phyloP scores from a whole-genome alignment of 345 rosid species.

The Punica granatum region DNA sequence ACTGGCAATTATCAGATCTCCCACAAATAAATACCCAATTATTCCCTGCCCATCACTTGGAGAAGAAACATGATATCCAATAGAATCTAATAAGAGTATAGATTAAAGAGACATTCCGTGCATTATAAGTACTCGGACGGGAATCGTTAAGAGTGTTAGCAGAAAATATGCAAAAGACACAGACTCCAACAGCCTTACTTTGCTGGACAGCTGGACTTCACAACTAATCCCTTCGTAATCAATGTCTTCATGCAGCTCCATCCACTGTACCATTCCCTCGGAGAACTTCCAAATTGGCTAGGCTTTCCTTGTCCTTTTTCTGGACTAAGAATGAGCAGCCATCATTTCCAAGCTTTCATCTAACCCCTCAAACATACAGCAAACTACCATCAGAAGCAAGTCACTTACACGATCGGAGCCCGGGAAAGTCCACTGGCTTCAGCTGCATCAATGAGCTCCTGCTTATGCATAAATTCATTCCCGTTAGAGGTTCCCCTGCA shows the following conservation, averaged over 20 bases:
- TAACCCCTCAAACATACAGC: conserved; percentile 3
- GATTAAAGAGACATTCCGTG: not conserved
- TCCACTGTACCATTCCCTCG: conserved; percentile 85
- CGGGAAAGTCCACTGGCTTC: conserved; percentile 96
- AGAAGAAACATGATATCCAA: not conserved
- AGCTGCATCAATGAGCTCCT: conserved; percentile 86
- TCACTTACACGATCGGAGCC: conserved; percentile 53
- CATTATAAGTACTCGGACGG: not conserved
- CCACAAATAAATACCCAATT: not conserved
- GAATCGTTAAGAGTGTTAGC: not conserved
- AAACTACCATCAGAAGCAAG: conserved; percentile 1
- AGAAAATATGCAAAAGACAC: not conserved
- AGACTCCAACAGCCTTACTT: conserved; percentile 46
- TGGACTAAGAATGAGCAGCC: conserved; percentile 39
- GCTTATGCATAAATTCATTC: conserved; percentile 68
- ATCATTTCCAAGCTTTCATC: not conserved
- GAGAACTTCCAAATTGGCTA: conserved; percentile 58
- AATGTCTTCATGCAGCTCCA: conserved; percentile 91
- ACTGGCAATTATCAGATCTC: too few relatives aligned
- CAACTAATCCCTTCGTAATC: conserved; percentile 76
- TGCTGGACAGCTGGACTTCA: conserved; percentile 88
- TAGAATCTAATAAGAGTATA: not conserved
- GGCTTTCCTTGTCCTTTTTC: conserved; percentile 78
- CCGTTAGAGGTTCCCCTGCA: conserved; percentile 55
- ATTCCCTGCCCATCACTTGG: not conserved